Percentiles rank a stretch among this genome's conserved stretches.
These are phyloP conservation scores for Cordia subcordata DNA, from an alignment of 257 asterid species.

Conservation along the genomic window DNA sequence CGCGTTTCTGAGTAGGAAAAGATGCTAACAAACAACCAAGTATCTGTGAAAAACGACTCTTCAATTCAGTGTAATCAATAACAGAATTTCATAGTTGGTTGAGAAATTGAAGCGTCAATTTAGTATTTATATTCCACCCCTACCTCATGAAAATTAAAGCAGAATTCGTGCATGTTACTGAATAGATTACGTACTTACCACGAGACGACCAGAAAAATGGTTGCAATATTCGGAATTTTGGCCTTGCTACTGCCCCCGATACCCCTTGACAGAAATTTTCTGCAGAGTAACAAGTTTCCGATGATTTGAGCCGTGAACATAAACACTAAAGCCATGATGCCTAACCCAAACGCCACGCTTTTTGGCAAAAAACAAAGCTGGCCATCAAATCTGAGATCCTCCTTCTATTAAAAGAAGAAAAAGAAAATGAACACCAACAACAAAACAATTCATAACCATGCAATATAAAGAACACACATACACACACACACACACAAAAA, in stretches of 20 bases:
- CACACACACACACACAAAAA: too few species aligned
- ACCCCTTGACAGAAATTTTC: conserved; percentile 20
- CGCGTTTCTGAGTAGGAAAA: too few species aligned
- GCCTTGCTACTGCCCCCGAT: conserved; percentile 20
- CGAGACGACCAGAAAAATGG: conserved; percentile 49
- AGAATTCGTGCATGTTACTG: not conserved
- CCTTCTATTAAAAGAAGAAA: conserved; percentile 28
- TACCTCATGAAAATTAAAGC: too few species aligned
- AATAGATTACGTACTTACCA: conserved; percentile 43
- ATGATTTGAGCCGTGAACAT: conserved; percentile 38
- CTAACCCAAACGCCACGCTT: conserved; percentile 47
- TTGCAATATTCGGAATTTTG: conserved; percentile 26
- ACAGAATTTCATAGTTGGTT: too few species aligned
- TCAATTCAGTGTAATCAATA: too few species aligned
- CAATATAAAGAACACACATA: not conserved
- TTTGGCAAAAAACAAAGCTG: conserved; percentile 51
- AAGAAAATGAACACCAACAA: not conserved
- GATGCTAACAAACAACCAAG: too few species aligned
- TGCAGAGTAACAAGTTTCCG: conserved; percentile 44
- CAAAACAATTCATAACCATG: not conserved
- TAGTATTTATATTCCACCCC: too few species aligned
- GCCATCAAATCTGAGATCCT: conserved; percentile 60
- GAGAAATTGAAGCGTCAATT: too few species aligned
- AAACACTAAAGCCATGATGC: conserved; percentile 46
- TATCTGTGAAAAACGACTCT: too few species aligned